phyloP scores from a whole-genome alignment of 2,329 filamentous ascomycete genomes.

The Pseudocercospora ulei region DNA sequence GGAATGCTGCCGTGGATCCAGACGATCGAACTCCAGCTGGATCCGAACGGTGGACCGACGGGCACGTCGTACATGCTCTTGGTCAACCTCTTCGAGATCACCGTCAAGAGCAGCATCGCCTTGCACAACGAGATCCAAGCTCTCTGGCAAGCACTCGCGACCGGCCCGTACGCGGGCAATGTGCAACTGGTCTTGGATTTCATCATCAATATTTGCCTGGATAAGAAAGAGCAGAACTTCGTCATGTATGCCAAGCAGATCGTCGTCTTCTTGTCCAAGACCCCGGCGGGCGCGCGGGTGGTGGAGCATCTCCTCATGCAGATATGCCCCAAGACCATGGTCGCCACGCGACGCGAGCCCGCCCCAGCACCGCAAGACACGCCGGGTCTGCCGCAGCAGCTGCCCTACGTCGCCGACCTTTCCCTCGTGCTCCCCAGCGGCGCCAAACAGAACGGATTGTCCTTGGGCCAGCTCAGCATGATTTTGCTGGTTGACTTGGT shows the following conservation, averaged over 20 bases:
- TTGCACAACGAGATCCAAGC: constrained; percentile 96
- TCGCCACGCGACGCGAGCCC: constrained; percentile 69
- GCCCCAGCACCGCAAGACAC: constrained; percentile 63
- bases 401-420: constrained; percentile 80
- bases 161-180: constrained; percentile 83
- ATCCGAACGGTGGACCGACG: constrained; percentile 82
- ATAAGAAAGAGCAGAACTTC: constrained; percentile 93
- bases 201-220: constrained; percentile 85
- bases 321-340: constrained; percentile 93
- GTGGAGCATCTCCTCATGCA: constrained; percentile 88
- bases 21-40: constrained; percentile 80
- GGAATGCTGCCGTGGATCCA: constrained; percentile 95
- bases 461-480: constrained; percentile 81
- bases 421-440: constrained; percentile 69
- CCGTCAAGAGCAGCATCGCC: constrained; percentile 76
- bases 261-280: constrained; percentile 88
- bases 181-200: constrained; percentile 92
- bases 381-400: constrained; percentile 44
- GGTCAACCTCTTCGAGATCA: constrained; percentile 91
- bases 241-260: constrained; percentile 98
- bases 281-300: constrained; percentile 73
- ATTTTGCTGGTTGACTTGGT: constrained; percentile 93
- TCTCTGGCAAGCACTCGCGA: constrained; percentile 90
- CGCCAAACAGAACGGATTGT: constrained; percentile 78
- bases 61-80: constrained; percentile 88